Percentiles rank a stretch among this genome's conserved stretches.
Evolutionary conservation across 257 asterid species (phyloP).

Genomic region (Mentha longifolia): DNA sequence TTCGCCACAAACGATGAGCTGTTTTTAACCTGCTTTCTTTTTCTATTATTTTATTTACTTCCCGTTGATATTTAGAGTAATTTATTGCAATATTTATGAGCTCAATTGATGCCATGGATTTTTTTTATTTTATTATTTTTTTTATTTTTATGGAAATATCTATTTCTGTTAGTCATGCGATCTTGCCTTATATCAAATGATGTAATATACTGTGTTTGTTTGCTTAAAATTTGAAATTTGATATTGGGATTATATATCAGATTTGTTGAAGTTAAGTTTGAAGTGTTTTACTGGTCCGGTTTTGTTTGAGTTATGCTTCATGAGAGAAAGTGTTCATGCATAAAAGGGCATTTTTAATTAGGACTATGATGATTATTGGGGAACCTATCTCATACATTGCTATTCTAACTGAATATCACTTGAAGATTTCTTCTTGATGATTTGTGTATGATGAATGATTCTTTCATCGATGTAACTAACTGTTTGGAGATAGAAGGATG

Average conservation of each 20-base stretch:
- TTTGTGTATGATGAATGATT: neutral
- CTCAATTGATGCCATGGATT: constrained; percentile 16
- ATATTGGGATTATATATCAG: neutral
- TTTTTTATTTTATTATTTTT: too few relatives aligned
- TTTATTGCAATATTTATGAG: constrained; percentile 5
- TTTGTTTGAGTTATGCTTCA: too few relatives aligned
- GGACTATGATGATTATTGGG: too few relatives aligned
- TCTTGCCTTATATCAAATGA: neutral
- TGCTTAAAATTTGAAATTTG: neutral
- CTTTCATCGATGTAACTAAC: neutral
- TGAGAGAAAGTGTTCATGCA: too few relatives aligned
- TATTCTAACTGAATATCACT: neutral
- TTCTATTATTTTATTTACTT: neutral
- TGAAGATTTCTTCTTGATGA: neutral
- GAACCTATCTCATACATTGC: constrained; percentile 5
- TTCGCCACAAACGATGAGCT: constrained; percentile 65
- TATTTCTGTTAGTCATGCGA: neutral
- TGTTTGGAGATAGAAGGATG: neutral
- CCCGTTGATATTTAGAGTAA: neutral
- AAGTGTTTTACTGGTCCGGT: neutral
- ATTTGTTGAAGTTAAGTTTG: neutral
- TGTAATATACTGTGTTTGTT: neutral
- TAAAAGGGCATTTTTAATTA: too few relatives aligned
- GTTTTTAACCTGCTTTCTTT: neutral
- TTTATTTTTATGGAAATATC: neutral